Evolutionary conservation across 2,329 filamentous ascomycete species (phyloP), one percentile per base, ranked within the genome.

Genomic region (Fusarium concolor): DNA sequence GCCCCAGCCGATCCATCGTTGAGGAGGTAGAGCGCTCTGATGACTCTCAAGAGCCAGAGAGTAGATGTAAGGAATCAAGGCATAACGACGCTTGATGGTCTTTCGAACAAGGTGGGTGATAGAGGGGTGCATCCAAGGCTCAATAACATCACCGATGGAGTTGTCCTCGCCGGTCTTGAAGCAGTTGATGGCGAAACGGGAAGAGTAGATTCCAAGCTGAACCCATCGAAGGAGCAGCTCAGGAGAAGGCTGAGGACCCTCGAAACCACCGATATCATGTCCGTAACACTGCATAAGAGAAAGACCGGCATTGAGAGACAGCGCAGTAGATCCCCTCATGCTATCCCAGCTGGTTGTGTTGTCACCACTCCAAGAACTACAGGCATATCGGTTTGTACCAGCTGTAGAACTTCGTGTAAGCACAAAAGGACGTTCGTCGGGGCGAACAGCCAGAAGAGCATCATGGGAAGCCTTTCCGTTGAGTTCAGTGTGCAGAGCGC

Each of bases 61-160:
- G 77, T 93, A 93, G 10, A 91, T 83, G 74, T 92, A 93, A 0
- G 91, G 90, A 10, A 93, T 85, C 54, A 93, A 81, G 65, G 90
- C 89, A 73, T 93, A 93, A 31, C 90, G 85, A 9, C 91, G 84
- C 77, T 89, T 89, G 76, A 93, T 92, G 2, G 89, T 84, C 52
- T 84, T 83, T 17, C 90, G 85, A 15, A 93, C 81, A 2, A 90
- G 77, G 0, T 85, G 86, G 0, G 89, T 88, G 28, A 89, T 88
- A 35, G 89, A 85, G 0, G 89, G 88, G 72, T 92, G 91, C 89
- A 92, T 92, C 89, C 90, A 93, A 0, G 90, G 90, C 78, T 92
- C 90, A 59, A 93, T 93, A 1, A 93, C 90, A 35, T 91, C 90
- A 10, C 90, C 90, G 24, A 91, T 83, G 0, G 82, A 82, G 71